phyloP scores from a whole-genome alignment of 2,329 filamentous ascomycete genomes.

The Colletotrichum gigasporum region DNA sequence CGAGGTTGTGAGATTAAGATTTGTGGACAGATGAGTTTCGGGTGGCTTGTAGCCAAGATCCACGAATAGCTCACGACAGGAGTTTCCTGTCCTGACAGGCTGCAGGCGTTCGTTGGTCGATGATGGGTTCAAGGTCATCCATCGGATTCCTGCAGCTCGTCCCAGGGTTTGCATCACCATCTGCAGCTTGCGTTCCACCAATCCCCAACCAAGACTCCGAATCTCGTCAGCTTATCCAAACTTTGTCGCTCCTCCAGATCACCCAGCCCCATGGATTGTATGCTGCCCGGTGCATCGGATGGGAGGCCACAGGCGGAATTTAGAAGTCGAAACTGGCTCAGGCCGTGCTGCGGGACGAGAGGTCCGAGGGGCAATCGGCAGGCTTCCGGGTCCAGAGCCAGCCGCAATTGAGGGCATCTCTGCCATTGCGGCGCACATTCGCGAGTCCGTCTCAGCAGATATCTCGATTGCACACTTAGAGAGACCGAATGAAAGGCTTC shows the following conservation, averaged over 20 bases:
- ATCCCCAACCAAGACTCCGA: background rate
- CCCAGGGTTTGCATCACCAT: background rate
- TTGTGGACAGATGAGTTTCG: no score
- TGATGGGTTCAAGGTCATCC: background rate
- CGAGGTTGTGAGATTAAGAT: background rate
- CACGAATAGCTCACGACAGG: background rate
- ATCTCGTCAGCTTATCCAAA: background rate
- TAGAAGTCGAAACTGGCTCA: constrained; percentile 18
- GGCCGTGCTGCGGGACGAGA: background rate
- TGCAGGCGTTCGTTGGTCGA: background rate
- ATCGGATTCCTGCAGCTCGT: background rate
- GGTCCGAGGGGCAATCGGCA: background rate
- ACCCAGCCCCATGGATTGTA: constrained; percentile 11
- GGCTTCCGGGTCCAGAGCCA: background rate
- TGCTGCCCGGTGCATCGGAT: constrained; percentile 9
- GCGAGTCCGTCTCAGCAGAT: background rate
- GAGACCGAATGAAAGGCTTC: background rate
- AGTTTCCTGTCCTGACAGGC: background rate
- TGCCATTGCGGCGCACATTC: constrained; percentile 21
- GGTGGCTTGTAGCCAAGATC: background rate
- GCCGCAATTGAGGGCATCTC: background rate
- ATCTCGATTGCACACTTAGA: background rate
- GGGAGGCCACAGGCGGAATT: background rate
- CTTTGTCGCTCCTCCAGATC: background rate
- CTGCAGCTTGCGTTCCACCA: background rate